Evolutionary conservation across 1,284 basidiomycete genomes (phyloP).

Genomic region (Phylloboletellus chloephorus): DNA sequence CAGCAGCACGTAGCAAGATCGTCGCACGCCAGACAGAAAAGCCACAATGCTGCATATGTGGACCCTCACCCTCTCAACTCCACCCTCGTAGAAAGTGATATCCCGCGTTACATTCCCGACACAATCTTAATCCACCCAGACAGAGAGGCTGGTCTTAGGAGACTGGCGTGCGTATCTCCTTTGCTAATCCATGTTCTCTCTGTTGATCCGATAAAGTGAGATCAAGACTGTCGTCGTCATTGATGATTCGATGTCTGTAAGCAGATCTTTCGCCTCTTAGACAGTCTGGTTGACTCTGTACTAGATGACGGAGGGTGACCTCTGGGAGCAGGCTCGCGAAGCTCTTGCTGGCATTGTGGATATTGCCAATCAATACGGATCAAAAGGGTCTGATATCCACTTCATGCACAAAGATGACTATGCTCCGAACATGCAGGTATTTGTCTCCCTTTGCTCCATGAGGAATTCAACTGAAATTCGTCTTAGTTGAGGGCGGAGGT

Average conservation of each 20-base stretch:
- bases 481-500: slow-evolving; percentile 25
- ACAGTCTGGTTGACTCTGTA: slow-evolving; percentile 2
- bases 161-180: slow-evolving; percentile 24
- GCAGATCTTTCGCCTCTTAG: slow-evolving; percentile 5
- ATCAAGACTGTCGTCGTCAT: slow-evolving; percentile 38
- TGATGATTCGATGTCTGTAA: slow-evolving; percentile 44
- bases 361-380: slow-evolving; percentile 35
- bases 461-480: not conserved
- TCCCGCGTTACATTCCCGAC: slow-evolving; percentile 26
- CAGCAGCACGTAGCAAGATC: slow-evolving; percentile 19
- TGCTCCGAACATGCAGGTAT: slow-evolving; percentile 34
- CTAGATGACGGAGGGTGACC: slow-evolving; percentile 36
- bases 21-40: not conserved
- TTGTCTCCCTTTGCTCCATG: not conserved
- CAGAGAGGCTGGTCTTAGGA: slow-evolving; percentile 20
- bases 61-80: slow-evolving; percentile 23
- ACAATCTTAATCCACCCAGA: not conserved
- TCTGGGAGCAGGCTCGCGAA: slow-evolving; percentile 38
- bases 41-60: slow-evolving; percentile 6
- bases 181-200: not conserved
- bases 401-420: slow-evolving; percentile 39
- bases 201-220: slow-evolving; percentile 20
- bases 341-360: slow-evolving; percentile 42
- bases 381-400: slow-evolving; percentile 41
- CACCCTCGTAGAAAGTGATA: slow-evolving; percentile 27